Evolutionary conservation across 1,284 basidiomycete genomes (phyloP).

Genomic region (Apiotrichum siamense): DNA sequence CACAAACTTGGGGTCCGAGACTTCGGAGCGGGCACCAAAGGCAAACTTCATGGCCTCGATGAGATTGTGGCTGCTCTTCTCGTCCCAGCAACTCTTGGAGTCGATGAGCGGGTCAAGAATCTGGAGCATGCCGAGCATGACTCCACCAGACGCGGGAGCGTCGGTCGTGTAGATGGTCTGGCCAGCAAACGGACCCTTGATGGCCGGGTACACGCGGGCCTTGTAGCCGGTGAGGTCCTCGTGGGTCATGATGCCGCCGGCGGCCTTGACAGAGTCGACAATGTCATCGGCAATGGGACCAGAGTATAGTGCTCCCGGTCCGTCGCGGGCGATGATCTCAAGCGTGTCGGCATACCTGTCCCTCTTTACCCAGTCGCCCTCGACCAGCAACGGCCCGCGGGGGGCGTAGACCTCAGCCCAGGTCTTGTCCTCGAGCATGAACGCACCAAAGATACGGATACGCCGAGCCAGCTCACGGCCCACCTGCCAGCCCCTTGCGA

Average conservation of each 20-base stretch:
- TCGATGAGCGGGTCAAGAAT: conserved; percentile 29
- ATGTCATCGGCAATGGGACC: conserved; percentile 43
- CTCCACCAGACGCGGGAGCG: conserved; percentile 58
- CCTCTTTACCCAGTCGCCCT: conserved; percentile 67
- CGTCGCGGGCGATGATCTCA: conserved; percentile 37
- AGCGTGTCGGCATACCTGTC: conserved; percentile 51
- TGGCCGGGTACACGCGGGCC: conserved; percentile 64
- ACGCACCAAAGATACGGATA: conserved; percentile 55
- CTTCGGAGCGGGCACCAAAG: conserved; percentile 58
- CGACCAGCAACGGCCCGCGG: conserved; percentile 60
- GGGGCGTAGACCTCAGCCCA: conserved; percentile 79
- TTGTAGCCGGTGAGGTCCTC: conserved; percentile 53
- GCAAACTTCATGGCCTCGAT: conserved; percentile 51
- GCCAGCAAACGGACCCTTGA: conserved; percentile 68
- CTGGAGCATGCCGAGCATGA: conserved; percentile 43
- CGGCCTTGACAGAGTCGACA: conserved; percentile 29
- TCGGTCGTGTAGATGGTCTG: conserved; percentile 75
- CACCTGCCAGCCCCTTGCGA: conserved; percentile 68
- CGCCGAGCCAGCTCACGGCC: conserved; percentile 65
- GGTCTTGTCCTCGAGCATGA: conserved; percentile 70
- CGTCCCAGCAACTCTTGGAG: conserved; percentile 4
- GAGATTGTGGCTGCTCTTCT: conserved; percentile 43
- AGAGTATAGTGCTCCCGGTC: conserved; percentile 41
- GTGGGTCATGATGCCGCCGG: conserved; percentile 41
- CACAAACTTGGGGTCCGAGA: conserved; percentile 66